These are phyloP conservation scores for Talaromyces sp. DNA, from an alignment of 2,329 filamentous ascomycete species.

Conservation along the genomic window DNA sequence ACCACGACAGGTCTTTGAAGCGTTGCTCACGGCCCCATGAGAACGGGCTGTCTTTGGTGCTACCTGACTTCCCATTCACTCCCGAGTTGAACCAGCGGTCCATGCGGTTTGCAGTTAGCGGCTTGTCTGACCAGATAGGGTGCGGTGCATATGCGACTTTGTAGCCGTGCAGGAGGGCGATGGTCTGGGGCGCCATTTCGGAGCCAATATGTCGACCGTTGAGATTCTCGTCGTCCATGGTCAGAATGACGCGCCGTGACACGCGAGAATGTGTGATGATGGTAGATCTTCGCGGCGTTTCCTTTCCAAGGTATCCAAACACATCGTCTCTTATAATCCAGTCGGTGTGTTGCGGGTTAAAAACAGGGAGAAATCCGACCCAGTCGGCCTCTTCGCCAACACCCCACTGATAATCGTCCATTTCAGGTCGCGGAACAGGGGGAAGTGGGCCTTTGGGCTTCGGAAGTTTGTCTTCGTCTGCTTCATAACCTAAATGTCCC, in stretches of 20 bases:
- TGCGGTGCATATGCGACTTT: slow-evolving; percentile 75
- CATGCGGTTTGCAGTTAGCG: slow-evolving; percentile 16
- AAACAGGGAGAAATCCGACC: slow-evolving; percentile 85
- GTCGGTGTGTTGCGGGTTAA: slow-evolving; percentile 78
- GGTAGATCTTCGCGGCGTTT: slow-evolving; percentile 66
- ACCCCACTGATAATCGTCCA: slow-evolving; percentile 70
- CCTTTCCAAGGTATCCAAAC: slow-evolving; percentile 29
- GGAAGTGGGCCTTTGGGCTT: slow-evolving; percentile 59
- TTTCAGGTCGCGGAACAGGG: slow-evolving; percentile 50
- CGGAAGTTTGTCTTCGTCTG: slow-evolving; percentile 25
- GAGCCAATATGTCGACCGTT: slow-evolving; percentile 70
- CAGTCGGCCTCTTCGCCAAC: slow-evolving; percentile 85
- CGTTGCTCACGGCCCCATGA: slow-evolving; percentile 27
- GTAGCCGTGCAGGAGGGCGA: slow-evolving; percentile 68
- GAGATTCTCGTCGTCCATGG: slow-evolving; percentile 70
- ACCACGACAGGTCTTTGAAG: slow-evolving; percentile 29
- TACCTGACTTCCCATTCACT: slow-evolving; percentile 24
- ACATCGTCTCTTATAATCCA: slow-evolving; percentile 63
- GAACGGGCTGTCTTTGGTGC: slow-evolving; percentile 26
- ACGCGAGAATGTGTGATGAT: slow-evolving; percentile 62
- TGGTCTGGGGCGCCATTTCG: slow-evolving; percentile 72
- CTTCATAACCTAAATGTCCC: slow-evolving; percentile 57
- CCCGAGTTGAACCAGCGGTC: slow-evolving; percentile 28
- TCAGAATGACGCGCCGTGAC: slow-evolving; percentile 63
- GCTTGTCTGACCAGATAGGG: slow-evolving; percentile 71